Base-by-base conservation (phyloP, 176 grass and related monocot genomes). In the Oryza brachyantha region DNA sequence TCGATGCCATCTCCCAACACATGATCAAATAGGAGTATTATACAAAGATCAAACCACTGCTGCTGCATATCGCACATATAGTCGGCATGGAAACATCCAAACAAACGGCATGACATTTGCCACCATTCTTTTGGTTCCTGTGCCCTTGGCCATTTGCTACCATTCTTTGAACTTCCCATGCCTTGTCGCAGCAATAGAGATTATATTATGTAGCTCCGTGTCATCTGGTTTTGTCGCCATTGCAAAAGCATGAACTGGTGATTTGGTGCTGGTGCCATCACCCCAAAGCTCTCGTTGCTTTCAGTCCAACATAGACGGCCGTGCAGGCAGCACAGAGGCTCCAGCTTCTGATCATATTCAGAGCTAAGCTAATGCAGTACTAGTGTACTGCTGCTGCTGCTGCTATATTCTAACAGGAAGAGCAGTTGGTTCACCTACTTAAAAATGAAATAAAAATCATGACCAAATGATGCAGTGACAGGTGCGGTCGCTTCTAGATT, bases 191-290 rank as follows among this genome's bases (percentile, higher is more conserved):
- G 52, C 8, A 21, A 13, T 22, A 45, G 55, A 10, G 54, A 73
- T n/a, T n/a, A n/a, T n/a, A n/a, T n/a, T n/a, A n/a, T 61, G 8
- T 59, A 74, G 70, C 38, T 76, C 59, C 48, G 77, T 79, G 77
- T 66, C 82, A 73, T 76, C 61, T 29, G 87, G 60, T 82, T 82
- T 74, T 89, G 78, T 80, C 79, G 42, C 42, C 79, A 4, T 76
- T 26, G 41, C 39, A 13, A 32, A 32, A 0, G 22, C 52, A 5
- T 29, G 65, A 19, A 42, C 11, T 27, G 43, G 28, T 16, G 54
- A 21, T 34, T 13, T 37, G 41, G 37, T n/a, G 52, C 24, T 32
- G 60, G 32, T 17, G 75, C 27, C 80, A 72, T 25, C 70, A 57
- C 5, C 29, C 37, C 6, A 13, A 59, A 68, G 68, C 21, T 38